Base-by-base conservation (phyloP, 148 eudicot species). In the Chenopodium berlandieri region DNA sequence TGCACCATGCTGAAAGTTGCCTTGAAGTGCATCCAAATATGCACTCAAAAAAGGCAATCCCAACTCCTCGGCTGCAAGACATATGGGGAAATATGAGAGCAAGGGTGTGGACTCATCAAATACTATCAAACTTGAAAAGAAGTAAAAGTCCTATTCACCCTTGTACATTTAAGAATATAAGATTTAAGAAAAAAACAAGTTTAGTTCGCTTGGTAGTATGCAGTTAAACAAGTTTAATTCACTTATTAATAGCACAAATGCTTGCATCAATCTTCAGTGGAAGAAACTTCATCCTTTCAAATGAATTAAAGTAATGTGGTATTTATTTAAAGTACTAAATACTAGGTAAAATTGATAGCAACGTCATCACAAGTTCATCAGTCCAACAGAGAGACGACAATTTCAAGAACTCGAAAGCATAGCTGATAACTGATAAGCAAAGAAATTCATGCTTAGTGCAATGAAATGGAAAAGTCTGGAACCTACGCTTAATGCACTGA, bases 1-100 rank as follows among this genome's bases (percentile, higher is more conserved):
- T 78, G 97, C 97, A 58, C 99, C 99, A 50, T 92, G 95, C 60
- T 74, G 89, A 86, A 94, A 94, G 88, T 94, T 92, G 5, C 95
- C 91, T 44, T 92, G 97, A 71, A 96, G 82, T 22, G 95, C 80
- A 78, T 96, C 98, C 69, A 94, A 82, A 81, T 54, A 94, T 23
- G 99, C 95, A 77, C 95, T 94, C 32, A 96, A 80, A 82, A 88
- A 87, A 50, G 95, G 92, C 16, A 90, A 70, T 73, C 92, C 90
- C 75, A 92, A 66, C 75, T 90, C 88, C 76, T 91, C 86, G 23
- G 98, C 99, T 96, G 88, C 79, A 81, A 81, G 67, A 23, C 52
- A 22, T 52, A 30, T 12, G 62, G 13, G 47, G 60, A 20, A 31
- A 64, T 52, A 54, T 71, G 50, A 79, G 69, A 78, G 48, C 12